Base-by-base conservation (phyloP, 176 grass and related monocot genomes). In the Echinochloa phyllopogon region DNA sequence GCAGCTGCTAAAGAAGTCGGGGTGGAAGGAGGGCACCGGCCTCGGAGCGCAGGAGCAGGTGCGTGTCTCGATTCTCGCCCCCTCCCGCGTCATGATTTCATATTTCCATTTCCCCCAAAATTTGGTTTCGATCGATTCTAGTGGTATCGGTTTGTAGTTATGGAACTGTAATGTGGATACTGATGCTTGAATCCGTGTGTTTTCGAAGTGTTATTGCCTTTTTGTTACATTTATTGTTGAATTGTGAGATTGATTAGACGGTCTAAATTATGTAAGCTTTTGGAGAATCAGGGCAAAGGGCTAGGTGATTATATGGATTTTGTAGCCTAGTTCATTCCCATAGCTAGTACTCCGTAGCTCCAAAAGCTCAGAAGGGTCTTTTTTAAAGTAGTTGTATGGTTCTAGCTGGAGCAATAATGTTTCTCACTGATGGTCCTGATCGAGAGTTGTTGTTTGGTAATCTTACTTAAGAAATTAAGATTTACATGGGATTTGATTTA, bases 11-110 rank as follows among this genome's bases (percentile, higher is more conserved):
- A 99, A 96, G 91, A 99, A 99, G 75, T 91, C 85, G 3, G 88
- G 96, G 10, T 99, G 93, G 93, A 96, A 92, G 91, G 96, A 98
- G 84, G 96, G 96, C 45, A 98, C 93, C 18, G 96, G 93, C 20
- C 96, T 98, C 43, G 91, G 96, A 13, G 93, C 93, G 53, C 82
- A 88, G 69, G 96, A 98, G 81, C 96, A 98, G 91, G 96, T 98
- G 0, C 17, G 91, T 66, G 10, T 13, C 23, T 27, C n/a, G 24
- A 21, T 62, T 9, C 18, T 70, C 13, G 33, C 37, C 39, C 24
- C 37, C 44, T 69, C 59, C 42, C 68, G 21, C 41, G 4, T n/a
- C 63, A 50, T 48, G 8, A 13, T 25, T 70, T 50, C 23, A 1
- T n/a, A 0, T 70, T 74, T 36, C 10, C 56, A 72, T 87, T 81